Base-by-base conservation (phyloP, 140 eudicot genomes). In the Bidens hawaiensis region DNA sequence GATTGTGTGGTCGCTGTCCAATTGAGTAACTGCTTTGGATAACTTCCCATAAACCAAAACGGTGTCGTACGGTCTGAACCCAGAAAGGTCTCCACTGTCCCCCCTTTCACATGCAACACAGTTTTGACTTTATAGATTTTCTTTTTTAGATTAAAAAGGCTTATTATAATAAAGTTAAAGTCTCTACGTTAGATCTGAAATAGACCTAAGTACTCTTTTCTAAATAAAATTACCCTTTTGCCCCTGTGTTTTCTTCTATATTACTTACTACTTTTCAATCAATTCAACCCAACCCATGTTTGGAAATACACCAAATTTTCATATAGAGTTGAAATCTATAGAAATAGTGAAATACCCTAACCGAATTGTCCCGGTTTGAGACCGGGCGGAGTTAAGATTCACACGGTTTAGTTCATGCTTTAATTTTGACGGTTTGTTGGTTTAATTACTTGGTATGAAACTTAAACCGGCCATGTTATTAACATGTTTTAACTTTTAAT, bases 91-190 rank as follows among this genome's bases (percentile, higher is more conserved):
- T 64, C 76, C 57, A 75, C 72, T 69, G 81, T 69, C 81, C 81
- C 70, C 78, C 31, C 78, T 0, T 1, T 73, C 78, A 64, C 78
- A 73, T 65, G 73, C 73, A 56, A 22, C 78, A 73, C 73, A 65
- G 56, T 78, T 80, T 87, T 87, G 95, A 87, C 95, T 87, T 77
- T 82, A 41, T 60, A 26, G 43, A 65, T 52, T 64, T 68, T 28
- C 60, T n/a, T n/a, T 62, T 69, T 45, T 67, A 62, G 74, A 68
- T 40, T 70, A 53, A 68, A 24, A 62, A 23, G 56, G 25, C 71
- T 34, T 73, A 73, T 16, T 63, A 73, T 63, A 14, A 38, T 38
- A 14, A 72, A 55, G 12, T 58, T 75, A 62, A 36, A 69, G 72
- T 57, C 67, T 60, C 76, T 69, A 69, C 76, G 72, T 75, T 73